Evolutionary conservation across 2,329 filamentous ascomycete genomes (phyloP).

Genomic region (Neofusicoccum laricinum): DNA sequence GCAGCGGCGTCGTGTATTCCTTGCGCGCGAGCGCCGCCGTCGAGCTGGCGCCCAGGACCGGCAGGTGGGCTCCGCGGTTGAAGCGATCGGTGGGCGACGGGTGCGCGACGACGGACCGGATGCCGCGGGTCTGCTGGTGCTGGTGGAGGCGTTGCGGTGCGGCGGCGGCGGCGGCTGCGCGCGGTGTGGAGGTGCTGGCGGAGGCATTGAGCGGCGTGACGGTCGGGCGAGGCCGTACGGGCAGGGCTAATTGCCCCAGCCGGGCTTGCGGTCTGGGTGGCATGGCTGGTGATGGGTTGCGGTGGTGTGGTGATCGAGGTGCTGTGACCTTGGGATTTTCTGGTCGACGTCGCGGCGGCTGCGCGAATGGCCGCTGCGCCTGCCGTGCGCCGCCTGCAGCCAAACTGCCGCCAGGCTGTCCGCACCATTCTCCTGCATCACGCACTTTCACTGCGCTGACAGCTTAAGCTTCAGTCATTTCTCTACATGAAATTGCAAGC

Average conservation of each 20-base stretch:
- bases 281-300: background rate
- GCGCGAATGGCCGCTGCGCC: slow-evolving; percentile 14
- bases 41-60: slow-evolving; percentile 54
- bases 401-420: background rate
- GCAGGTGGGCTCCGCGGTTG: slow-evolving; percentile 50
- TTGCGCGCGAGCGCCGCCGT: slow-evolving; percentile 60
- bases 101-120: slow-evolving; percentile 9
- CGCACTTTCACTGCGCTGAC: background rate
- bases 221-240: background rate
- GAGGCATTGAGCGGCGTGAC: slow-evolving; percentile 10
- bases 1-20: slow-evolving; percentile 57
- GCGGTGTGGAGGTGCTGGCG: background rate
- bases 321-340: background rate
- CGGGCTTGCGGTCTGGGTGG: slow-evolving; percentile 3
- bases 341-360: slow-evolving; percentile 8
- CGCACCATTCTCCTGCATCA: background rate
- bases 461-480: background rate
- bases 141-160: background rate
- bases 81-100: slow-evolving; percentile 39
- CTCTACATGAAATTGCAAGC: background rate
- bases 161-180: background rate
- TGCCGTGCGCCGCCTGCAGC: background rate
- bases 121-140: slow-evolving; percentile 4
- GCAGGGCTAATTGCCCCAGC: background rate
- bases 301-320: background rate